Conservation (phyloP, 306 rosid genomes). For the Biancaea sappan region DNA sequence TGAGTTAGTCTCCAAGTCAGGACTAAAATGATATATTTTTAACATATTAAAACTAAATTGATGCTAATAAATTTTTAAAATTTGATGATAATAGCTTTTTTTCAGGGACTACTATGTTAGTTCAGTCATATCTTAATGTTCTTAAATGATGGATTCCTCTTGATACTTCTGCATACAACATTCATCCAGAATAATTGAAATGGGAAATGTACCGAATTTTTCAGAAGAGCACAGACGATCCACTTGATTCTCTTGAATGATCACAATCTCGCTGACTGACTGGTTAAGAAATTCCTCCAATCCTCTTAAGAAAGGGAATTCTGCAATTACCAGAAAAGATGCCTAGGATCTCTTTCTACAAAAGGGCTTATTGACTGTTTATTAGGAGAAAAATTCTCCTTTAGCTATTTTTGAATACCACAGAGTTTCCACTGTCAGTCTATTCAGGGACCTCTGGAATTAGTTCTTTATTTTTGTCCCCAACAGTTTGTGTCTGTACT, state of each 20-base stretch:
- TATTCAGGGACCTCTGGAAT: conserved; percentile 27
- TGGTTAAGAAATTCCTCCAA: conserved; percentile 28
- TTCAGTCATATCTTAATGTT: background rate
- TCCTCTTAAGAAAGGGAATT: conserved; percentile 1
- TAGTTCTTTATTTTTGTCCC: conserved; percentile 28
- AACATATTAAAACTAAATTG: too few relatives aligned
- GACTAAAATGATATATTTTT: too few relatives aligned
- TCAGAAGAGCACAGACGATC: background rate
- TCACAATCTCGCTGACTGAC: conserved; percentile 32
- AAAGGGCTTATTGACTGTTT: background rate
- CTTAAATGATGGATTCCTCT: conserved; percentile 4
- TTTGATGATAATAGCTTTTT: too few relatives aligned
- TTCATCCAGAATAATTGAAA: conserved; percentile 27
- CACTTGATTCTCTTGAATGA: conserved; percentile 32
- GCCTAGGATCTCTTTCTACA: background rate
- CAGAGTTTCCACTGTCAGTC: background rate
- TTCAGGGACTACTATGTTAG: background rate
- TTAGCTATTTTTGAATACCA: background rate
- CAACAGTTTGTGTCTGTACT: conserved; percentile 5
- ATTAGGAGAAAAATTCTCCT: too few relatives aligned
- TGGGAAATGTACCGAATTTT: background rate
- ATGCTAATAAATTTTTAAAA: too few relatives aligned
- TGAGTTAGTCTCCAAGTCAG: background rate
- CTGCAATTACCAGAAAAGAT: conserved; percentile 19
- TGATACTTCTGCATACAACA: conserved; percentile 8